These are phyloP conservation scores for Xylaria sp. DNA, from an alignment of 2,329 filamentous ascomycete species.

Conservation along the genomic window DNA sequence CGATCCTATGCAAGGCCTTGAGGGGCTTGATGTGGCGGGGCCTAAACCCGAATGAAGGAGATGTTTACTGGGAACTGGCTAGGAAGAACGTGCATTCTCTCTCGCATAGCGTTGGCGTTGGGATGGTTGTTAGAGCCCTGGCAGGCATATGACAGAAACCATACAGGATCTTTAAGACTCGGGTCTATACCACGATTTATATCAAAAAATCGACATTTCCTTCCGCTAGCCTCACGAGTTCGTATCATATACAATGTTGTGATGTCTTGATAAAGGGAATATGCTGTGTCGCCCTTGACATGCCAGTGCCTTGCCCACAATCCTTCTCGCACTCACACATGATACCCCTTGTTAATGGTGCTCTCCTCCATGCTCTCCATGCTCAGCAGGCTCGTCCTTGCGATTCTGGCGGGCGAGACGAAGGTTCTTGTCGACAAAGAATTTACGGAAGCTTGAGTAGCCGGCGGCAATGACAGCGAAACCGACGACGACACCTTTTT, in stretches of 20 bases:
- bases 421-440: constrained; percentile 90
- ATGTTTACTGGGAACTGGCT: constrained; percentile 31
- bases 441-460: constrained; percentile 86
- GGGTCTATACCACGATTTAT: constrained; percentile 45
- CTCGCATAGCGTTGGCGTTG: constrained; percentile 52
- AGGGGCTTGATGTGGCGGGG: constrained; percentile 92
- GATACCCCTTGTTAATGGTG: constrained; percentile 50
- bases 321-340: constrained; percentile 29
- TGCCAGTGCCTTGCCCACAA: constrained; percentile 35
- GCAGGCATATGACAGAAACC: constrained; percentile 38
- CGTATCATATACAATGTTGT: constrained; percentile 48
- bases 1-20: constrained; percentile 96
- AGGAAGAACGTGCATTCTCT: constrained; percentile 42
- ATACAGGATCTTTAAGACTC: constrained; percentile 39
- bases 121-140: constrained; percentile 35
- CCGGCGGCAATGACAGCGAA: constrained; percentile 83
- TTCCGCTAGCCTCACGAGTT: constrained; percentile 34
- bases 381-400: constrained; percentile 46
- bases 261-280: constrained; percentile 41
- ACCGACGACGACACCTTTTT: constrained; percentile 82
- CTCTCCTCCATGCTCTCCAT: constrained; percentile 54
- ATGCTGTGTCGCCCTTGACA: constrained; percentile 34
- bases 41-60: constrained; percentile 76
- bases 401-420: constrained; percentile 81
- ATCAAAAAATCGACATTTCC: constrained; percentile 44